Percentiles rank a stretch among this genome's conserved stretches.
These are phyloP conservation scores for Fusarium dimerum DNA, from an alignment of 2,329 filamentous ascomycete genomes.

Conservation along the genomic window DNA sequence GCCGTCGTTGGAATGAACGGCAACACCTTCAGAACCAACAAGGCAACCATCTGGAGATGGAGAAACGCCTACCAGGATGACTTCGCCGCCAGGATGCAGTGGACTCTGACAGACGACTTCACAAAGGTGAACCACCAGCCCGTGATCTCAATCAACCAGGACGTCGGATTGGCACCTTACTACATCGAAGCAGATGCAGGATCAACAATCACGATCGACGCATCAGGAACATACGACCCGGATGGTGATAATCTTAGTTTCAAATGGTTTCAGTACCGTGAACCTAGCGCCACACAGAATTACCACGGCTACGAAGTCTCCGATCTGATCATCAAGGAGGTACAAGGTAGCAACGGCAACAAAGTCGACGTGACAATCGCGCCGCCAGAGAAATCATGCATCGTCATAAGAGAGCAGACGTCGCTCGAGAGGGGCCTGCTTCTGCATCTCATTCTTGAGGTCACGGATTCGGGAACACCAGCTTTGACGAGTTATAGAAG, in stretches of 20 bases:
- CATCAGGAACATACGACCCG: conserved; percentile 46
- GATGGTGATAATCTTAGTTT: conserved; percentile 45
- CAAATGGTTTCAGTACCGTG: conserved; percentile 51
- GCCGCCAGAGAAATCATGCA: conserved; percentile 38
- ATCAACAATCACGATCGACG: conserved; percentile 42
- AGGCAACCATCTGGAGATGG: conserved; percentile 46
- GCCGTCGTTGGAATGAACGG: conserved; percentile 30
- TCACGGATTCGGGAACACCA: conserved; percentile 45
- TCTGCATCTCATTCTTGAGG: conserved; percentile 52
- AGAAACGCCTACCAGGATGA: conserved; percentile 42
- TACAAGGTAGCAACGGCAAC: conserved; percentile 13
- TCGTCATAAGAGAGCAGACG: conserved; percentile 34
- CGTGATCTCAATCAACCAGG: conserved; percentile 41
- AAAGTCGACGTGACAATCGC: conserved; percentile 41
- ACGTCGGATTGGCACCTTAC: conserved; percentile 38
- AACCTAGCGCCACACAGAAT: conserved; percentile 41
- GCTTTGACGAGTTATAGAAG: conserved; percentile 49
- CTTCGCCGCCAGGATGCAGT: conserved; percentile 44
- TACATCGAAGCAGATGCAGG: conserved; percentile 42
- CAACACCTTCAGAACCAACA: conserved; percentile 24
- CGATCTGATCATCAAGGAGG: conserved; percentile 25
- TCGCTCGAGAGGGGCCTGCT: conserved; percentile 38
- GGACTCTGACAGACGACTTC: conserved; percentile 33
- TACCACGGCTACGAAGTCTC: conserved; percentile 38
- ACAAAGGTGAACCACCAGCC: conserved; percentile 48